Evolutionary conservation across 2,329 filamentous ascomycete species (phyloP), one percentile per base, ranked within the genome.

Genomic region (Lachnellula occidentalis): DNA sequence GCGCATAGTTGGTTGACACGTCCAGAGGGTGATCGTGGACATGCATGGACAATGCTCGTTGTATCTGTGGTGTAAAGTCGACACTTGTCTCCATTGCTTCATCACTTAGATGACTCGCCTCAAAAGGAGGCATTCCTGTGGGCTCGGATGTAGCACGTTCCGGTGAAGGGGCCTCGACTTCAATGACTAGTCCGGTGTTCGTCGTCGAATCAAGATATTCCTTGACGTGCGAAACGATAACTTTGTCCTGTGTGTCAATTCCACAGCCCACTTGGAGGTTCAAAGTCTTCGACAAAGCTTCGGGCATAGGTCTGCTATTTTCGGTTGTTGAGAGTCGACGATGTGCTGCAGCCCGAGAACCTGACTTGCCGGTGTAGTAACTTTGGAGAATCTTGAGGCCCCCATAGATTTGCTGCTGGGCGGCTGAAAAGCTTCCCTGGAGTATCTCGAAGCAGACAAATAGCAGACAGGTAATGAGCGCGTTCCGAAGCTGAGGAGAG

Each of bases 351-450:
- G 57, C 55, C 27, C 56, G 52, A 2, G 62, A 62, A 11, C 58
- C 55, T 24, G 58, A 58, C n/a, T 56, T 61, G 39, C 61, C 60
- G 39, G 48, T 43, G 51, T 66, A 67, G 47, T 68, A 65, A 36
- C 61, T 75, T 50, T 82, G 77, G 15, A 85, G 67, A 4, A 85
- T 69, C 15, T 72, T 70, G 21, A 86, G 72, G 1, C 82, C 82
- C 4, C 71, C 78, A 64, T 85, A 81, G 27, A 83, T 83, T 63
- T 85, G 82, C 17, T 72, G 65, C 46, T 85, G 82, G 48, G 80
- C 80, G 57, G 82, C 79, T 58, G 75, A 76, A 65, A 83, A 80
- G 58, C 83, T 78, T 6, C 65, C 66, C 55, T 65, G 61, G n/a
- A 67, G 61, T 9, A 61, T 60, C 49, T 68, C 66, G 48, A 68